Conservation (phyloP, 345 rosid genomes). For the Melaleuca alternifolia region DNA sequence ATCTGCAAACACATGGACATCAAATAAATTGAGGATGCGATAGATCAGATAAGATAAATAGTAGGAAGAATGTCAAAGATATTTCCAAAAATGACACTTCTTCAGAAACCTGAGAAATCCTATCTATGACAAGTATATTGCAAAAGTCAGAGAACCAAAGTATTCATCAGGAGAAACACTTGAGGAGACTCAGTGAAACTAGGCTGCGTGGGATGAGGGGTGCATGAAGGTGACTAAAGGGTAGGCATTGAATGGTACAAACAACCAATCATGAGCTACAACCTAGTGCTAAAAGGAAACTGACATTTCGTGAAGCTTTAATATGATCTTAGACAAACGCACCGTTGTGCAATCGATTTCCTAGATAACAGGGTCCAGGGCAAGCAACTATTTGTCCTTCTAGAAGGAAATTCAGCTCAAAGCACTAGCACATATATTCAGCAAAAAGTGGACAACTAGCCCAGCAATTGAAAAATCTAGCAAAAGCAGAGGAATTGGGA, state of each 20-base stretch:
- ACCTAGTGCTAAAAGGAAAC: not conserved
- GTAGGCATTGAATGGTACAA: not conserved
- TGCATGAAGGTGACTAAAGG: not conserved
- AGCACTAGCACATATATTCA: not conserved
- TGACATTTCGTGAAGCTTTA: not conserved
- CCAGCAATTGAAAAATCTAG: not conserved
- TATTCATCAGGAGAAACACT: not conserved
- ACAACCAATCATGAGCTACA: not conserved
- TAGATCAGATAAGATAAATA: not conserved
- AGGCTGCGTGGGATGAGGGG: not conserved
- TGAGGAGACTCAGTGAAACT: not conserved
- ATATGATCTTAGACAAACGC: not conserved
- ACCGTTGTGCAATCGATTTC: not conserved
- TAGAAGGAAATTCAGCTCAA: not conserved
- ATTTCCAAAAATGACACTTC: not conserved
- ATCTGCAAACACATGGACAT: slow-evolving; percentile 13
- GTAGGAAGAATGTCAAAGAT: not conserved
- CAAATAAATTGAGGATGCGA: not conserved
- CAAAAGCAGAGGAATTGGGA: not conserved
- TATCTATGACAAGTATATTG: not conserved
- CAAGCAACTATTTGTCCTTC: not conserved
- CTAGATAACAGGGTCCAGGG: not conserved
- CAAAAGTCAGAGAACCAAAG: not conserved
- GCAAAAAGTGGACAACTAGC: not conserved
- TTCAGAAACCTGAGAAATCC: not conserved